Conservation (phyloP, 768 basidiomycete species). For the Ephemerocybe angulata region DNA sequence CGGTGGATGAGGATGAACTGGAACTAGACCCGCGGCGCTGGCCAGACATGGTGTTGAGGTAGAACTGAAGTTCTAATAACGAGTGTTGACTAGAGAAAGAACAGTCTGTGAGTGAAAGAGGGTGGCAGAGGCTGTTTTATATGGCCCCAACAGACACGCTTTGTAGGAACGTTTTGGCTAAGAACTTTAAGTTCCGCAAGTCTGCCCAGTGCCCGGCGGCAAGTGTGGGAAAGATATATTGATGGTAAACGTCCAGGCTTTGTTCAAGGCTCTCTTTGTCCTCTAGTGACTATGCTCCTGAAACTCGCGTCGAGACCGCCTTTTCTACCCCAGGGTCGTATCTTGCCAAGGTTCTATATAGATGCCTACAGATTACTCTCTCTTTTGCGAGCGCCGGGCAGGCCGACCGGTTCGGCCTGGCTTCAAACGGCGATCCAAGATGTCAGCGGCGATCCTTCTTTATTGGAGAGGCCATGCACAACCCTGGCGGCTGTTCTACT, state of each 20-base stretch:
- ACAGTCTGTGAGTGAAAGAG: neutral
- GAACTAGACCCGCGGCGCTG: neutral
- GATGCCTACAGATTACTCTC: no score
- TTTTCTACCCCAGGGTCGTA: no score
- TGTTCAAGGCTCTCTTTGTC: neutral
- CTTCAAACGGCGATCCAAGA: no score
- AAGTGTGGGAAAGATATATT: neutral
- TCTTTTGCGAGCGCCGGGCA: no score
- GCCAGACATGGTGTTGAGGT: conserved; percentile 1
- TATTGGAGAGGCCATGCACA: no score
- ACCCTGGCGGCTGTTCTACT: no score
- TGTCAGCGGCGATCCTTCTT: no score
- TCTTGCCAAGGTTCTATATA: no score
- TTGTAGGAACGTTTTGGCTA: neutral
- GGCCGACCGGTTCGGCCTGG: no score
- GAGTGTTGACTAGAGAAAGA: neutral
- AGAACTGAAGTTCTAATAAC: neutral
- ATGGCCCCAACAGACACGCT: neutral
- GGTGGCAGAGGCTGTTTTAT: neutral
- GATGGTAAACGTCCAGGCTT: neutral
- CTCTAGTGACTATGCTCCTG: no score
- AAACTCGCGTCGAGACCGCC: no score
- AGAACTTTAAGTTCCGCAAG: neutral
- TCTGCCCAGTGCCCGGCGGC: neutral
- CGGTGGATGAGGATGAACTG: neutral